phyloP scores from a whole-genome alignment of 2,329 filamentous ascomycete genomes.

The Neocatenulostroma microsporum region DNA sequence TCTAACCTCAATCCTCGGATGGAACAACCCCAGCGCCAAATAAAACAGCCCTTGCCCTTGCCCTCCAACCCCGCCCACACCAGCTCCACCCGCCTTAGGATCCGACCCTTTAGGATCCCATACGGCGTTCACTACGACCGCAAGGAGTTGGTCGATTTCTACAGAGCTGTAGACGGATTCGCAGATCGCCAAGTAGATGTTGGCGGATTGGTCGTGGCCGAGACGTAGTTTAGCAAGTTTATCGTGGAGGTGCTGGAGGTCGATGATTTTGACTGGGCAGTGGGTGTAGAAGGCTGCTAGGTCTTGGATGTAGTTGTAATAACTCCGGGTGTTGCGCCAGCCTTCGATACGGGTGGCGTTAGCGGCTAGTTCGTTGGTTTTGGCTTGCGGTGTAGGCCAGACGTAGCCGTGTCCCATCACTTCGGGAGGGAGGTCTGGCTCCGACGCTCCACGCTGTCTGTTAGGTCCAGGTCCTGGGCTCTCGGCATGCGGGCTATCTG shows the following conservation, averaged over 20 bases:
- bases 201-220: conserved; percentile 64
- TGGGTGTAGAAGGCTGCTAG: conserved; percentile 28
- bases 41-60: conserved; percentile 72
- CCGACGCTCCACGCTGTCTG: too few species aligned
- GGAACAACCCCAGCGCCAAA: conserved; percentile 81
- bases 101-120: conserved; percentile 15
- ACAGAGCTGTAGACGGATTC: conserved; percentile 58
- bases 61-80: conserved; percentile 11
- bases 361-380: conserved; percentile 77
- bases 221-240: conserved; percentile 77
- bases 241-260: conserved; percentile 88
- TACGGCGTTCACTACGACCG: conserved; percentile 25
- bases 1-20: conserved; percentile 74
- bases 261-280: conserved; percentile 64
- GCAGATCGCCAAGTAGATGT: conserved; percentile 77
- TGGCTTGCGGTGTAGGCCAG: conserved; percentile 76
- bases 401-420: conserved; percentile 78
- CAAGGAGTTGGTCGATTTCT: conserved; percentile 59
- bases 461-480: background rate
- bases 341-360: conserved; percentile 92
- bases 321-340: conserved; percentile 91
- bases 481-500: background rate
- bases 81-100: conserved; percentile 7
- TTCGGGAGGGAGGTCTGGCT: conserved; percentile 17
- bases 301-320: conserved; percentile 74